Conservation (phyloP, 768 basidiomycete genomes). For the Leccinum obscurum region DNA sequence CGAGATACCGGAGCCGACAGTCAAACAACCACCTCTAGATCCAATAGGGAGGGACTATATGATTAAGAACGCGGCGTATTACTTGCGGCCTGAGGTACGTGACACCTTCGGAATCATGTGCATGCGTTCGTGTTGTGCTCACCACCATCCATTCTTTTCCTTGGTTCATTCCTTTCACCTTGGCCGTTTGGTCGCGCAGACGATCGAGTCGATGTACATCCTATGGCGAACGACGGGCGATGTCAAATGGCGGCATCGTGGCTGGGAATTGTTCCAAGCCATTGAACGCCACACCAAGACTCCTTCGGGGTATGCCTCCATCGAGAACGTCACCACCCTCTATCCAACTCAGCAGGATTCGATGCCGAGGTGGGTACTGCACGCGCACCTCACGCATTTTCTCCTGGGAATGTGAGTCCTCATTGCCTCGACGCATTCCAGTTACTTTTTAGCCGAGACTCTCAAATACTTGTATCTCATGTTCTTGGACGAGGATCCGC, state of each 20-base stretch:
- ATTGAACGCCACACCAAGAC: slow-evolving; percentile 61
- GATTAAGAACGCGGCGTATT: slow-evolving; percentile 45
- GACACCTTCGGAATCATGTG: not conserved
- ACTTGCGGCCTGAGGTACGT: slow-evolving; percentile 70
- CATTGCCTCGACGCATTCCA: not conserved
- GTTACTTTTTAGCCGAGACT: not conserved
- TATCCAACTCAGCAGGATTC: slow-evolving; percentile 43
- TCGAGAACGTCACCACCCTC: slow-evolving; percentile 44
- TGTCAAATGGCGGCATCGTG: slow-evolving; percentile 64
- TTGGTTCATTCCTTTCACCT: not conserved
- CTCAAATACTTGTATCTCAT: not conserved
- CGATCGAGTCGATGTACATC: slow-evolving; percentile 70
- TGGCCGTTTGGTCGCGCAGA: slow-evolving; percentile 38
- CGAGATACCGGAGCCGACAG: not conserved
- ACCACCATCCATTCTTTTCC: not conserved
- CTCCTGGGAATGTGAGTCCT: not conserved
- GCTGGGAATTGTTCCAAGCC: slow-evolving; percentile 69
- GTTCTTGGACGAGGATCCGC: not conserved
- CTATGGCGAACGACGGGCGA: slow-evolving; percentile 73
- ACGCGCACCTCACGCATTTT: not conserved
- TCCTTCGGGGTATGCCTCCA: slow-evolving; percentile 57
- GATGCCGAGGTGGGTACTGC: slow-evolving; percentile 65
- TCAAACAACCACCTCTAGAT: not conserved
- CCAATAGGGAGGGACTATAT: slow-evolving; percentile 52
- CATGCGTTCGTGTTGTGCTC: not conserved